Percentiles rank a stretch among this genome's conserved stretches.
Conservation (phyloP, 2,329 filamentous ascomycete genomes). For the Penicillium sp. region DNA sequence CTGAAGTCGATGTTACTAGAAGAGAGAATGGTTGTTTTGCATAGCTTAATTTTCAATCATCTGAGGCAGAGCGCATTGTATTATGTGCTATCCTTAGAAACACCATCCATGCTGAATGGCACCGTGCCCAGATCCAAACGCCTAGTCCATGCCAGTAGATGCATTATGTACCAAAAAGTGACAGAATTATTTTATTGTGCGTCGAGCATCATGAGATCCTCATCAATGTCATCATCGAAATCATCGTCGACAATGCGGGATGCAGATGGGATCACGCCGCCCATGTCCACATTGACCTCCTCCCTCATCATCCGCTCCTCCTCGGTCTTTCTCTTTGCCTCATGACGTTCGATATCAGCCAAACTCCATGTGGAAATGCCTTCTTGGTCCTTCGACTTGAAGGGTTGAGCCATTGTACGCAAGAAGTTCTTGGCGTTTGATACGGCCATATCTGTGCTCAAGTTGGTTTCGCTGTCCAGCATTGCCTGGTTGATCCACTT, state of each 20-base stretch:
- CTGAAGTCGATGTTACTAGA: too few species aligned
- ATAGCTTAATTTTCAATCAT: background rate
- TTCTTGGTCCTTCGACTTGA: conserved; percentile 79
- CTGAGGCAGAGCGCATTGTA: background rate
- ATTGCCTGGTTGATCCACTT: conserved; percentile 96
- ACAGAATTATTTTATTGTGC: conserved; percentile 27
- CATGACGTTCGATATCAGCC: conserved; percentile 72
- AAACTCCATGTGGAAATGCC: conserved; percentile 92
- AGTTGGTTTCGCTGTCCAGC: conserved; percentile 79
- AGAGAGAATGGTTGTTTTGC: background rate
- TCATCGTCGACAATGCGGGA: conserved; percentile 33
- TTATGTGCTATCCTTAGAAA: conserved; percentile 13
- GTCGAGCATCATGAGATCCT: conserved; percentile 46
- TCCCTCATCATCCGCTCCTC: conserved; percentile 67
- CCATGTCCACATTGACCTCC: conserved; percentile 32
- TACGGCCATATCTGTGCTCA: conserved; percentile 94
- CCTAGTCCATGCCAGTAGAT: conserved; percentile 11
- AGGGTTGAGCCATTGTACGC: conserved; percentile 88
- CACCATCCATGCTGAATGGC: conserved; percentile 25
- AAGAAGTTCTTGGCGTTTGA: conserved; percentile 87
- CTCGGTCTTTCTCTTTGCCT: conserved; percentile 68
- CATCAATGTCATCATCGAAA: conserved; percentile 47
- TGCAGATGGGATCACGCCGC: conserved; percentile 25
- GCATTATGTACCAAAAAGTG: conserved; percentile 11
- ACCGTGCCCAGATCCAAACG: conserved; percentile 21